Evolutionary conservation across 1,284 basidiomycete species (phyloP).

Genomic region (Peniophora sp.): DNA sequence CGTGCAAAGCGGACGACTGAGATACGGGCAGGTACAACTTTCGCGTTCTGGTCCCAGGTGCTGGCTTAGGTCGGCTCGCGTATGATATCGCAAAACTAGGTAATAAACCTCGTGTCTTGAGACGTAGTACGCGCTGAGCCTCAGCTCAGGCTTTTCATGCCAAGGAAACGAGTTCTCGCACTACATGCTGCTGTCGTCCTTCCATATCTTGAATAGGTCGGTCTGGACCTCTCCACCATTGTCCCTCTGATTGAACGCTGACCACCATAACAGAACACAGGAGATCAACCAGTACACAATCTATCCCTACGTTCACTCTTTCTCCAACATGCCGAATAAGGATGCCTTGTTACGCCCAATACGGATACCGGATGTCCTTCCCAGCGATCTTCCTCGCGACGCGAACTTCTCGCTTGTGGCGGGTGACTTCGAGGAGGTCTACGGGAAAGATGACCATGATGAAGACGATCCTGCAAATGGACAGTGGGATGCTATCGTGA

Average conservation of each 20-base stretch:
- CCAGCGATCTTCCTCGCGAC: slow-evolving; percentile 57
- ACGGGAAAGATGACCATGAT: slow-evolving; percentile 44
- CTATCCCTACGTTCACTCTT: slow-evolving; percentile 85
- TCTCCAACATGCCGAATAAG: slow-evolving; percentile 70
- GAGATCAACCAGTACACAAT: slow-evolving; percentile 61
- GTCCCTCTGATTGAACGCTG: not conserved
- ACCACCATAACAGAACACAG: slow-evolving; percentile 44
- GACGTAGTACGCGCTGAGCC: slow-evolving; percentile 4
- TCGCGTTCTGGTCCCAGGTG: slow-evolving; percentile 81
- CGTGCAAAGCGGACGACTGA: not conserved
- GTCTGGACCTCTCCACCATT: slow-evolving; percentile 5
- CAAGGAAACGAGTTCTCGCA: slow-evolving; percentile 94
- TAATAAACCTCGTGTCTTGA: slow-evolving; percentile 20
- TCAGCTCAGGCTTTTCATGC: slow-evolving; percentile 65
- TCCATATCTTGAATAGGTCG: slow-evolving; percentile 75
- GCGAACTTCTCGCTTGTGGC: slow-evolving; percentile 80
- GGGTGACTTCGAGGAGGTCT: slow-evolving; percentile 91
- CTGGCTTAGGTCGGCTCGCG: slow-evolving; percentile 79
- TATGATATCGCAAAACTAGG: slow-evolving; percentile 81
- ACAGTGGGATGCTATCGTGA: slow-evolving; percentile 81
- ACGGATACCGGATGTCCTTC: slow-evolving; percentile 77
- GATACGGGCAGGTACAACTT: slow-evolving; percentile 37
- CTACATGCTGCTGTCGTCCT: slow-evolving; percentile 84
- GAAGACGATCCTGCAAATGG: slow-evolving; percentile 49
- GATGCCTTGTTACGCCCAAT: slow-evolving; percentile 60